Percentiles rank a stretch among this genome's conserved stretches.
These are phyloP conservation scores for Botrytis porri DNA, from an alignment of 2,329 filamentous ascomycete species.

Conservation along the genomic window DNA sequence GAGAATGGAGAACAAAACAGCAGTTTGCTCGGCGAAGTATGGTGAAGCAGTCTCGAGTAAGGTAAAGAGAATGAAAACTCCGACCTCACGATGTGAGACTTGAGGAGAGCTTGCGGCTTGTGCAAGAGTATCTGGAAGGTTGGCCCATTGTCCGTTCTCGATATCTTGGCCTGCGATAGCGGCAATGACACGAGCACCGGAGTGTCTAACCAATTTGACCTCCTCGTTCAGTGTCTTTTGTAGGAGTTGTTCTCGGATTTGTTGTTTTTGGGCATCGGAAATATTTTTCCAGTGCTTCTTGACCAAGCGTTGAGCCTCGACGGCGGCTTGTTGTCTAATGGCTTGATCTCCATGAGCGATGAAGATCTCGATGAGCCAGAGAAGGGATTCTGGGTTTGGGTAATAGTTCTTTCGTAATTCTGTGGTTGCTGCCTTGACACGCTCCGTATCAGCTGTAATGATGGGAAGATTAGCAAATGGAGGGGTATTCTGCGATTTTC, in stretches of 20 bases:
- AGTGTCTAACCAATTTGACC: slow-evolving; percentile 74
- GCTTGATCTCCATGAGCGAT: slow-evolving; percentile 66
- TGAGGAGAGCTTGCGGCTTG: slow-evolving; percentile 74
- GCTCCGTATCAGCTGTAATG: slow-evolving; percentile 73
- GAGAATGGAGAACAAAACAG: slow-evolving; percentile 79
- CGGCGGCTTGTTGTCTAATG: slow-evolving; percentile 80
- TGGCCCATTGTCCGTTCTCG: slow-evolving; percentile 78
- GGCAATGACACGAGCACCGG: slow-evolving; percentile 82
- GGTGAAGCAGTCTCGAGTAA: slow-evolving; percentile 85
- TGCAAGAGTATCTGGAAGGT: slow-evolving; percentile 75
- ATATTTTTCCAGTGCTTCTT: slow-evolving; percentile 81
- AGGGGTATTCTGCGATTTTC: slow-evolving; percentile 4
- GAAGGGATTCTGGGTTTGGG: slow-evolving; percentile 76
- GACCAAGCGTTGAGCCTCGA: slow-evolving; percentile 82
- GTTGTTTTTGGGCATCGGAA: slow-evolving; percentile 70
- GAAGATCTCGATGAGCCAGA: slow-evolving; percentile 83
- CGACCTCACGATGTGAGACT: slow-evolving; percentile 80
- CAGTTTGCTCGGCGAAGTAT: slow-evolving; percentile 76
- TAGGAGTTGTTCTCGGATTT: slow-evolving; percentile 78
- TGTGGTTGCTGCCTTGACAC: slow-evolving; percentile 85
- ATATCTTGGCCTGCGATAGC: slow-evolving; percentile 84
- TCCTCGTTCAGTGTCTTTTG: slow-evolving; percentile 80
- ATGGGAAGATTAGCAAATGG: slow-evolving; percentile 32
- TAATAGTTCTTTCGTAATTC: slow-evolving; percentile 94
- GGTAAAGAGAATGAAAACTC: slow-evolving; percentile 89